phyloP scores from a whole-genome alignment of 2,329 filamentous ascomycete species.

The Colletotrichum liaoningense region DNA sequence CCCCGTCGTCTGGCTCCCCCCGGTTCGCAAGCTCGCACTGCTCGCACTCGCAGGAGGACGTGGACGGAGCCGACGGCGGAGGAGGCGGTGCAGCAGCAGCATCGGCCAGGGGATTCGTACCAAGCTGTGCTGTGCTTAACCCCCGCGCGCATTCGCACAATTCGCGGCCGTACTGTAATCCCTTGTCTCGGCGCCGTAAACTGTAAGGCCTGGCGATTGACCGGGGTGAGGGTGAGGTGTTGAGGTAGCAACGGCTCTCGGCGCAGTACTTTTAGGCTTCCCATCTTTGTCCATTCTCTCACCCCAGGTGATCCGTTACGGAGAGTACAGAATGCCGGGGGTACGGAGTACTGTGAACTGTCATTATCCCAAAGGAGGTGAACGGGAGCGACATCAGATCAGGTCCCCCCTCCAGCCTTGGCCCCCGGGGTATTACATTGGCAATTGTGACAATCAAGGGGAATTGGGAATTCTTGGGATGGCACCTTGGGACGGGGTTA shows the following conservation, averaged over 20 bases:
- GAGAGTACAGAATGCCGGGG: not conserved
- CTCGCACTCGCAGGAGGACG: slow-evolving; percentile 8
- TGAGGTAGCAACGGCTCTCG: slow-evolving; percentile 30
- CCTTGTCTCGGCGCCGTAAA: slow-evolving; percentile 7
- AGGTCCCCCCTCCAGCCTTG: not conserved
- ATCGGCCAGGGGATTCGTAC: too few species aligned
- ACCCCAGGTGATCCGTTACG: not conserved
- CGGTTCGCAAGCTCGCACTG: slow-evolving; percentile 17
- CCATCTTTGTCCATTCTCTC: not conserved
- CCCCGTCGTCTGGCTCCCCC: not conserved
- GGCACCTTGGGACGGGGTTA: not conserved
- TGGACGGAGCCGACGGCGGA: slow-evolving; percentile 25
- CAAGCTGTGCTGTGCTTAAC: slow-evolving; percentile 2
- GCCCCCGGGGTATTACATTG: slow-evolving; percentile 7
- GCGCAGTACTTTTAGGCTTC: slow-evolving; percentile 7
- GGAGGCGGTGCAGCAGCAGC: slow-evolving; percentile 11
- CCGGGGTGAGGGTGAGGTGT: not conserved
- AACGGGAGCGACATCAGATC: not conserved
- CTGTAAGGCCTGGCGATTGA: not conserved
- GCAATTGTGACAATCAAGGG: slow-evolving; percentile 11
- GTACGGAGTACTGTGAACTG: not conserved
- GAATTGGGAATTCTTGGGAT: slow-evolving; percentile 14
- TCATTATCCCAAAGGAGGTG: not conserved
- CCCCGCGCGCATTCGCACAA: not conserved
- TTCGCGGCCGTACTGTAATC: slow-evolving; percentile 1